Conservation (phyloP, 768 basidiomycete species). For the Strobilomyces confusus region DNA sequence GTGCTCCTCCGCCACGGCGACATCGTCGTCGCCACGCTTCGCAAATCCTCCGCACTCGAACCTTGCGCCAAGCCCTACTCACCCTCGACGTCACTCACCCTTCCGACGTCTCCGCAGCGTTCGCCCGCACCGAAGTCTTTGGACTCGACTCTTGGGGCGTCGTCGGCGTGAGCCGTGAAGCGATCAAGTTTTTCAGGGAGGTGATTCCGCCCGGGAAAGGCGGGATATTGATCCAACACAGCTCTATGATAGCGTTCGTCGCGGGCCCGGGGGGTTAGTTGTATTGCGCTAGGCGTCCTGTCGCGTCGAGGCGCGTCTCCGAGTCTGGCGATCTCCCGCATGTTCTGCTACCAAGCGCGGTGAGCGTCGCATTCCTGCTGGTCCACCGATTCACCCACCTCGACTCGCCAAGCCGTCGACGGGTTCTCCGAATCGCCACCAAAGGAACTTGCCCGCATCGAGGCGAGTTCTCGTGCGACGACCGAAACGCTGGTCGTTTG, state of each 20-base stretch:
- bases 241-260: slow-evolving; percentile 4
- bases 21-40: slow-evolving; percentile 39
- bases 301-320: not conserved
- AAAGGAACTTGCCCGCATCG: slow-evolving; percentile 15
- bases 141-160: slow-evolving; percentile 30
- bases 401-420: slow-evolving; percentile 4
- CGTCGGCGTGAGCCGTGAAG: slow-evolving; percentile 18
- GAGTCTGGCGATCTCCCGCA: not conserved
- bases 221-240: slow-evolving; percentile 11
- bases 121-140: slow-evolving; percentile 18
- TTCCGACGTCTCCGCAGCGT: slow-evolving; percentile 32
- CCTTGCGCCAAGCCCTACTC: slow-evolving; percentile 28
- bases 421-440: slow-evolving; percentile 7
- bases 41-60: slow-evolving; percentile 31
- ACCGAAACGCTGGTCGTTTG: not conserved
- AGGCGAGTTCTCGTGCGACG: not conserved
- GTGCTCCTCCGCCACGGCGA: slow-evolving; percentile 33
- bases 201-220: slow-evolving; percentile 22
- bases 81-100: slow-evolving; percentile 36
- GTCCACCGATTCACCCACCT: not conserved
- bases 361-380: not conserved
- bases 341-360: slow-evolving; percentile 8
- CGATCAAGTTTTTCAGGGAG: slow-evolving; percentile 31
- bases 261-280: not conserved
- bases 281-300: slow-evolving; percentile 6